Percentiles rank a stretch among this genome's conserved stretches.
phyloP scores from a whole-genome alignment of 306 rosid species.

The Ammopiptanthus mongolicus region DNA sequence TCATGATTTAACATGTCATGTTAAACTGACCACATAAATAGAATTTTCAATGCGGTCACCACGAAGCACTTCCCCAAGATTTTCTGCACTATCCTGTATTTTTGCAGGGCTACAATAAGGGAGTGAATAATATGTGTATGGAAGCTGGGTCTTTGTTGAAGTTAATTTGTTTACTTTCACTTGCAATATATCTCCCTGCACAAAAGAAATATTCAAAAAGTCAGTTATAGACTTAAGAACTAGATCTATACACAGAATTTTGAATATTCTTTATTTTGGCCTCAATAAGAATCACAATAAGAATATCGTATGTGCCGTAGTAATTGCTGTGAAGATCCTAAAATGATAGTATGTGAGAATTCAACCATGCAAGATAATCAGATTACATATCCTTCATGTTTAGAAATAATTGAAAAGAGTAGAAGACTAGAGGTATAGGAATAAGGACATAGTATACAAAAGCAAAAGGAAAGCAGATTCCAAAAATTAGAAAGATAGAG shows the following conservation, averaged over 20 bases:
- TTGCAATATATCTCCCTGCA: slow-evolving; percentile 81
- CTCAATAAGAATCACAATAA: background rate
- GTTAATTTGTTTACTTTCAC: slow-evolving; percentile 97
- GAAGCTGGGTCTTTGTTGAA: slow-evolving; percentile 97
- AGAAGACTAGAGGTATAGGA: background rate
- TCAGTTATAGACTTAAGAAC: background rate
- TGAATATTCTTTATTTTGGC: background rate
- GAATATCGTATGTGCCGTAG: background rate
- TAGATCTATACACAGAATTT: background rate
- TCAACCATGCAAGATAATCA: background rate
- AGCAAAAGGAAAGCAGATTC: background rate
- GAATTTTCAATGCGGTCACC: slow-evolving; percentile 99
- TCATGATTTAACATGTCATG: background rate
- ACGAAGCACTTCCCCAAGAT: slow-evolving; percentile 98
- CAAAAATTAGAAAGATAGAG: background rate
- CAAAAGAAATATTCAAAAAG: slow-evolving; percentile 10
- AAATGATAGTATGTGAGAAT: background rate
- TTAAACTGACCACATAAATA: slow-evolving; percentile 64
- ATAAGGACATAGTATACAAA: background rate
- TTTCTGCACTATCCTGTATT: slow-evolving; percentile 87
- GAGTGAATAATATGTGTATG: slow-evolving; percentile 84
- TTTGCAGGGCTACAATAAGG: slow-evolving; percentile 57
- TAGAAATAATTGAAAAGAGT: background rate
- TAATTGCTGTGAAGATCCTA: background rate
- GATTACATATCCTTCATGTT: background rate